Percentiles rank a stretch among this genome's conserved stretches.
Conservation (phyloP, 768 basidiomycete genomes). For the Panaeolus papilionaceus region DNA sequence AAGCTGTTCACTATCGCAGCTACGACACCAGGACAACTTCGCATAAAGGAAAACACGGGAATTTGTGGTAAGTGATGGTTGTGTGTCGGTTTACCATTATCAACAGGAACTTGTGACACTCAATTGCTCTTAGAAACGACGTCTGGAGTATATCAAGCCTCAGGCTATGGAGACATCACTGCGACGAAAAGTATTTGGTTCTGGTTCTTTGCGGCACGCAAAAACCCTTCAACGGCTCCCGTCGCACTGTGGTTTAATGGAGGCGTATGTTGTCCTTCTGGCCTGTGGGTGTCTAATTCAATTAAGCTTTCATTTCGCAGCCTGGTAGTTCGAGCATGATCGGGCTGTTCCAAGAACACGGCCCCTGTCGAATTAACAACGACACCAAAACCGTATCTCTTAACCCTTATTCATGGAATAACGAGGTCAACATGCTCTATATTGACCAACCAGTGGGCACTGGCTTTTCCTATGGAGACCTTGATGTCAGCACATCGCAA, state of each 20-base stretch:
- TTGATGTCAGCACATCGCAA: constrained; percentile 57
- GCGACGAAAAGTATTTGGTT: constrained; percentile 46
- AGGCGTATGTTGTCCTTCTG: constrained; percentile 31
- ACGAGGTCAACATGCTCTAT: constrained; percentile 66
- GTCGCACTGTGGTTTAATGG: constrained; percentile 73
- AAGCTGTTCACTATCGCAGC: constrained; percentile 16
- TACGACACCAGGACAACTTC: background rate
- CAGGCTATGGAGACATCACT: constrained; percentile 67
- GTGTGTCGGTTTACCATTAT: no score
- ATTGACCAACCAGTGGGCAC: constrained; percentile 72
- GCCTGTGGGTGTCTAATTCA: background rate
- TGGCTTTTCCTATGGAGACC: constrained; percentile 65
- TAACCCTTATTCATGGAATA: constrained; percentile 78
- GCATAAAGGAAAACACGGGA: background rate
- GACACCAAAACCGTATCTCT: constrained; percentile 59
- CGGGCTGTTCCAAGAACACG: constrained; percentile 73
- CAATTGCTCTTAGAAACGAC: constrained; percentile 53
- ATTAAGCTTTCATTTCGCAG: background rate
- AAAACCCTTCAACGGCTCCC: constrained; percentile 64
- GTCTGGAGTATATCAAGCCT: constrained; percentile 61
- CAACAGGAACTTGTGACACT: background rate
- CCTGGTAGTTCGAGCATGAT: constrained; percentile 71
- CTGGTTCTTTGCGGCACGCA: constrained; percentile 75
- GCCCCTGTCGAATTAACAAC: constrained; percentile 46
- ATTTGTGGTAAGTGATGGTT: background rate